Evolutionary conservation across 345 rosid species (phyloP).

Genomic region (Hypericum androsaemum): DNA sequence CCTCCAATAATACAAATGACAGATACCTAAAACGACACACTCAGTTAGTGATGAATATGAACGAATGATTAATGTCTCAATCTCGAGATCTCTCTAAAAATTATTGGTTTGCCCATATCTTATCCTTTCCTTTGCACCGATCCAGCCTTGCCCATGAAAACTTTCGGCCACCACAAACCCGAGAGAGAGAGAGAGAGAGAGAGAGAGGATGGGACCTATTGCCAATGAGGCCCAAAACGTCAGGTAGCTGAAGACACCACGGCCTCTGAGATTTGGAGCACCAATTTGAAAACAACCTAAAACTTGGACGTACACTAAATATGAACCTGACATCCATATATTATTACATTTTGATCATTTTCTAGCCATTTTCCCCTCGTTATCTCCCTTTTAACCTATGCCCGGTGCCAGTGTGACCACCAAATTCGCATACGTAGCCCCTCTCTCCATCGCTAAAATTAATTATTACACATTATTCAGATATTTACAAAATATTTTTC

Average conservation of each 20-base stretch:
- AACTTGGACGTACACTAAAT: conserved; percentile 22
- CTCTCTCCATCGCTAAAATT: conserved; percentile 20
- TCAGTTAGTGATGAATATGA: too few relatives aligned
- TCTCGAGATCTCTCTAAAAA: too few relatives aligned
- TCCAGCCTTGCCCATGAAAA: conserved; percentile 9
- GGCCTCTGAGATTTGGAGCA: conserved; percentile 26
- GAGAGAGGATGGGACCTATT: conserved; percentile 14
- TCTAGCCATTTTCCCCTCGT: conserved; percentile 13
- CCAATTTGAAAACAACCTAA: conserved; percentile 23
- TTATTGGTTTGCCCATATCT: not conserved
- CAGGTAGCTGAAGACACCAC: conserved; percentile 12
- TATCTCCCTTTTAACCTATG: not conserved
- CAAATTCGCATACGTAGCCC: conserved; percentile 34
- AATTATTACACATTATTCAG: not conserved
- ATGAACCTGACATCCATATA: not conserved
- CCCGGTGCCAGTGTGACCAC: conserved; percentile 21
- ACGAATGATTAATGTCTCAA: too few relatives aligned
- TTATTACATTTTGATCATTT: conserved; percentile 8
- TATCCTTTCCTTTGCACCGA: not conserved
- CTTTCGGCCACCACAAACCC: conserved; percentile 8
- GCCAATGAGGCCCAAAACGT: conserved; percentile 9
- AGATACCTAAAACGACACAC: too few relatives aligned
- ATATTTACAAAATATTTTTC: too few relatives aligned
- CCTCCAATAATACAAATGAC: too few relatives aligned
- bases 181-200: not conserved